Percentiles rank a stretch among this genome's conserved stretches.
These are phyloP conservation scores for Oryza nivara DNA, from an alignment of 176 grass and related monocot genomes.

Conservation along the genomic window DNA sequence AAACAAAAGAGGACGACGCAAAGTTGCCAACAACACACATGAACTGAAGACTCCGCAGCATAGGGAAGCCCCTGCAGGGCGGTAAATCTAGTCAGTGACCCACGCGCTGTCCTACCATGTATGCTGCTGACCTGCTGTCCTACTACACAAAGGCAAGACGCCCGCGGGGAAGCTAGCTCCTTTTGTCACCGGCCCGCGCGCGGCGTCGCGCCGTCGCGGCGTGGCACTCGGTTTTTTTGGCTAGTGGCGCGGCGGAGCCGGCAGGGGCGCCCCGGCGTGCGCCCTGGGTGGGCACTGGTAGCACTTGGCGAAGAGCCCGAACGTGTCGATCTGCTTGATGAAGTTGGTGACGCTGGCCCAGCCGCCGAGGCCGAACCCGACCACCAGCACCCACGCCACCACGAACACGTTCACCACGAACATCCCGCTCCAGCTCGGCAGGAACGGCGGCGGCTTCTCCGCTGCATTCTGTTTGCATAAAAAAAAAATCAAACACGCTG, in stretches of 20 bases:
- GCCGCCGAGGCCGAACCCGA: slow-evolving; percentile 76
- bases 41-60: background rate
- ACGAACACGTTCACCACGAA: slow-evolving; percentile 71
- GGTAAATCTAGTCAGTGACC: background rate
- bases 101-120: background rate
- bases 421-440: slow-evolving; percentile 79
- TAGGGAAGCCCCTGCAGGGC: no score
- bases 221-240: background rate
- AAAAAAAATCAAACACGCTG: background rate
- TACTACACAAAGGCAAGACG: background rate
- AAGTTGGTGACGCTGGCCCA: slow-evolving; percentile 84
- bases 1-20: background rate
- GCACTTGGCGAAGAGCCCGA: slow-evolving; percentile 82
- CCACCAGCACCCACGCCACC: slow-evolving; percentile 79
- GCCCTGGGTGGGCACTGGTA: slow-evolving; percentile 59
- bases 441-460: slow-evolving; percentile 74
- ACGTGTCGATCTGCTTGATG: slow-evolving; percentile 75
- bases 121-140: background rate
- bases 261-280: slow-evolving; percentile 17
- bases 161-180: background rate
- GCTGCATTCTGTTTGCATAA: slow-evolving; percentile 61
- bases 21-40: background rate
- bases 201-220: background rate
- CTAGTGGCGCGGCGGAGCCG: slow-evolving; percentile 39
- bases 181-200: background rate